Percentiles rank a stretch among this genome's conserved stretches.
phyloP scores from a whole-genome alignment of 257 asterid species.

The Primulina tabacum region DNA sequence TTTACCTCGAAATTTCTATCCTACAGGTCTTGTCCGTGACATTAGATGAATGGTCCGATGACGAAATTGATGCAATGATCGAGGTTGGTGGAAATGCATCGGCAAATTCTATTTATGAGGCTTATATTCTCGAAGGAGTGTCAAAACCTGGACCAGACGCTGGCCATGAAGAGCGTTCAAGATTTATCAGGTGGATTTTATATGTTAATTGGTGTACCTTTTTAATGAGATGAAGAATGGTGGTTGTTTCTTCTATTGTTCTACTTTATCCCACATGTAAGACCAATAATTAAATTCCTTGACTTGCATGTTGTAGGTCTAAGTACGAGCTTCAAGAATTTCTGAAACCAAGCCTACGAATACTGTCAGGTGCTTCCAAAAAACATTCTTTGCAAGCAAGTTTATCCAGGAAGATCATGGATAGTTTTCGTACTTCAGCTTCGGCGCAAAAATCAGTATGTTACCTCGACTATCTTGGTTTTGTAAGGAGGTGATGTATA shows the following conservation, averaged over 20 bases:
- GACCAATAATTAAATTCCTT: neutral
- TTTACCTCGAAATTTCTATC: conserved; percentile 10
- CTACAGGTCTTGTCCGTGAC: conserved; percentile 93
- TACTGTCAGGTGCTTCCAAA: conserved; percentile 50
- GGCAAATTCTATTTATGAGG: conserved; percentile 97
- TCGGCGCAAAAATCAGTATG: conserved; percentile 63
- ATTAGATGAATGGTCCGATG: conserved; percentile 97
- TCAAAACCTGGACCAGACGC: conserved; percentile 81
- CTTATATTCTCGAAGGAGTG: conserved; percentile 85
- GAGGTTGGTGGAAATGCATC: conserved; percentile 97
- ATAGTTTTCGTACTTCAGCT: conserved; percentile 64
- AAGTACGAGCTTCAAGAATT: conserved; percentile 90
- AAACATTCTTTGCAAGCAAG: conserved; percentile 63
- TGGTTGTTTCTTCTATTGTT: conserved; percentile 10
- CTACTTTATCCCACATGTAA: neutral
- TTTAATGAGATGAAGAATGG: neutral
- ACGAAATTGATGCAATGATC: conserved; percentile 77
- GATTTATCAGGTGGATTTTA: conserved; percentile 58
- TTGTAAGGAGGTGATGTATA: neutral
- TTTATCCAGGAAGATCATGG: conserved; percentile 61
- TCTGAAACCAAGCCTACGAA: conserved; percentile 95
- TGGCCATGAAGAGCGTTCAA: conserved; percentile 72
- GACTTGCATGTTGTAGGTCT: conserved; percentile 44
- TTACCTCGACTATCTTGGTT: neutral
- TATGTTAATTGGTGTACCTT: conserved; percentile 5